A percentile compares a stretch with the other conserved stretches of the same genome.
Conservation (phyloP, 768 basidiomycete species). For the Podaxis pistillaris region DNA sequence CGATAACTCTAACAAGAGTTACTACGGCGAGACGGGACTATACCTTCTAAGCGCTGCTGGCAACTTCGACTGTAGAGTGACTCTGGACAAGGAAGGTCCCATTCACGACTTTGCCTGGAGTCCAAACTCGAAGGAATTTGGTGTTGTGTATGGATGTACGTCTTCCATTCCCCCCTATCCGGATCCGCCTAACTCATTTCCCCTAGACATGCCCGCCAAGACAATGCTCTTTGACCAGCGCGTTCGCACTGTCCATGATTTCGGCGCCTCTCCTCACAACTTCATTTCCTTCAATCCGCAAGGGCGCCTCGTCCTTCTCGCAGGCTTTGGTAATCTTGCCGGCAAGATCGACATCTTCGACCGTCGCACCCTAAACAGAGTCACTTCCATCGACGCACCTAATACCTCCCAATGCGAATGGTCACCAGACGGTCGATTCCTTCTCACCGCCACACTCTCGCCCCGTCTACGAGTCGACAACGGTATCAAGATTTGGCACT, state of each 20-base stretch:
- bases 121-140: conserved; percentile 95
- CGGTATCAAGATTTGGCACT: conserved; percentile 95
- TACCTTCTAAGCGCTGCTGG: conserved; percentile 92
- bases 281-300: conserved; percentile 95
- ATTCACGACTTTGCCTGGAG: conserved; percentile 97
- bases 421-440: conserved; percentile 90
- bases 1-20: conserved; percentile 95
- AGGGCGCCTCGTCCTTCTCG: conserved; percentile 81
- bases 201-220: conserved; percentile 91
- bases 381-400: conserved; percentile 81
- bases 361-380: conserved; percentile 77
- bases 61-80: conserved; percentile 88
- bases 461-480: conserved; percentile 96
- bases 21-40: conserved; percentile 96
- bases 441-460: conserved; percentile 94
- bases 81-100: conserved; percentile 92
- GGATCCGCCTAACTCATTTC: not conserved
- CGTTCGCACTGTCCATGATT: conserved; percentile 84
- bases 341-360: conserved; percentile 94
- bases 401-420: conserved; percentile 95
- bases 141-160: conserved; percentile 95
- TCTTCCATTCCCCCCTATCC: conserved; percentile 19
- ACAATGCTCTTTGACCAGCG: conserved; percentile 89
- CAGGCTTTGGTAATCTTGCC: conserved; percentile 95
- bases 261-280: conserved; percentile 87